phyloP scores from a whole-genome alignment of 2,329 filamentous ascomycete species.

The Alternaria sp. region DNA sequence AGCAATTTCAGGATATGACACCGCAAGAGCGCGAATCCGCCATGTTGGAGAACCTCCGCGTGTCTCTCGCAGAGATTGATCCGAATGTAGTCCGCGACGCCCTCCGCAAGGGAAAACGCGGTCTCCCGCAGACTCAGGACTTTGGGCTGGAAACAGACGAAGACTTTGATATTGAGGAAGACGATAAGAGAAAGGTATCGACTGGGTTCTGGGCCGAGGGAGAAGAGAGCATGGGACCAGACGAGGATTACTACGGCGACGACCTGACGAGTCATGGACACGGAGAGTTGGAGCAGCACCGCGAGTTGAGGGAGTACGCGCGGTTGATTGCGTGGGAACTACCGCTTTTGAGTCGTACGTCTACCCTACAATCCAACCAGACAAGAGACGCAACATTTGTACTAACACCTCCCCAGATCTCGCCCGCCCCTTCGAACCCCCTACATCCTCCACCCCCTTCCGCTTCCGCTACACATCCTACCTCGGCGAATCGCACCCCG shows the following conservation, averaged over 20 bases:
- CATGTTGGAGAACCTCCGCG: constrained; percentile 30
- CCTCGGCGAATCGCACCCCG: constrained; percentile 91
- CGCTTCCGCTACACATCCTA: constrained; percentile 97
- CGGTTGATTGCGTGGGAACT: constrained; percentile 93
- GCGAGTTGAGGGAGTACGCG: constrained; percentile 87
- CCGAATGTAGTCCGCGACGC: constrained; percentile 30
- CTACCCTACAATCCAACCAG: no score
- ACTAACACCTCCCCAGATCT: constrained; percentile 64
- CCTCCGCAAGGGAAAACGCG: constrained; percentile 30
- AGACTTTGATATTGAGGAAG: constrained; percentile 31
- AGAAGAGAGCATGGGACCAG: constrained; percentile 61
- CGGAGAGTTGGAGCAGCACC: constrained; percentile 83
- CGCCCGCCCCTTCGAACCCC: constrained; percentile 79
- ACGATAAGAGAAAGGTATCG: constrained; percentile 18
- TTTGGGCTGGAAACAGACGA: constrained; percentile 30
- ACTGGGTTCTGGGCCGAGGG: constrained; percentile 48
- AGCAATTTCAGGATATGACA: constrained; percentile 6
- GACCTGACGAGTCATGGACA: constrained; percentile 86
- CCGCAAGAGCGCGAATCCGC: constrained; percentile 20
- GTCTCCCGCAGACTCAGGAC: constrained; percentile 21
- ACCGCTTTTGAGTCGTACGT: constrained; percentile 85
- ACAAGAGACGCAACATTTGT: neutral
- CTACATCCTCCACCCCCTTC: constrained; percentile 71
- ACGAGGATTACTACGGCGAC: constrained; percentile 74
- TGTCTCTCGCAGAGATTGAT: constrained; percentile 33